phyloP scores from a whole-genome alignment of 2,329 filamentous ascomycete genomes.

The Fusarium sp. region DNA sequence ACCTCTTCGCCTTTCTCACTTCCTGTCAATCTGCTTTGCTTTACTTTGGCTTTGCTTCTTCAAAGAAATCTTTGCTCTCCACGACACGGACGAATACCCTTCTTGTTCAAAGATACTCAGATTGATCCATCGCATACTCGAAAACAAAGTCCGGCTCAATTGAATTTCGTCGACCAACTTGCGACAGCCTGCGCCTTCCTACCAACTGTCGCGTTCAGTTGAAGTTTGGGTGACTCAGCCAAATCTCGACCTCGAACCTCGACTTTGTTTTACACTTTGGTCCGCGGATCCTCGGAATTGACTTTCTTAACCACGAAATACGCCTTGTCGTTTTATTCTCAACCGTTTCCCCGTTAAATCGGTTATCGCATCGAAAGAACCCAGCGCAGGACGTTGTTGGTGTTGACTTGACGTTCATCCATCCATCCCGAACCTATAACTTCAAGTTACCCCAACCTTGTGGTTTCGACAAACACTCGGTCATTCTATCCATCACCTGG shows the following conservation, averaged over 20 bases:
- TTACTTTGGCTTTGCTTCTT: background rate
- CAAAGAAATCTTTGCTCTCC: conserved; percentile 24
- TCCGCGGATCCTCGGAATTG: conserved; percentile 16
- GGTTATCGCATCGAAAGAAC: conserved; percentile 22
- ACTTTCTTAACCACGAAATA: conserved; percentile 10
- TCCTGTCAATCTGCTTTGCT: conserved; percentile 23
- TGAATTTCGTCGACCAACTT: conserved; percentile 25
- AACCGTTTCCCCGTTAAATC: background rate
- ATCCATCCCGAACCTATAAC: conserved; percentile 8
- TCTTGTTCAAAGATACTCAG: conserved; percentile 13
- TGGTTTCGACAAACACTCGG: conserved; percentile 27
- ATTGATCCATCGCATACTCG: conserved; percentile 5
- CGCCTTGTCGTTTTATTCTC: conserved; percentile 6
- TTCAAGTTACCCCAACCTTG: conserved; percentile 21
- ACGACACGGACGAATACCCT: conserved; percentile 21
- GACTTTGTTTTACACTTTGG: conserved; percentile 10
- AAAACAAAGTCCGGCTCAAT: conserved; percentile 14
- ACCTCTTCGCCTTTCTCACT: conserved; percentile 38
- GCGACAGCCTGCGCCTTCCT: conserved; percentile 24
- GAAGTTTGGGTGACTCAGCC: conserved; percentile 39
- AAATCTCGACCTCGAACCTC: conserved; percentile 29
- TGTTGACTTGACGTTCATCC: conserved; percentile 11
- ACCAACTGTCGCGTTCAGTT: conserved; percentile 19
- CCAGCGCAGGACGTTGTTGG: conserved; percentile 39
- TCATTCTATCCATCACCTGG: conserved; percentile 33